Conservation (phyloP, 106 monocot species). For the Gastrodia elata region DNA sequence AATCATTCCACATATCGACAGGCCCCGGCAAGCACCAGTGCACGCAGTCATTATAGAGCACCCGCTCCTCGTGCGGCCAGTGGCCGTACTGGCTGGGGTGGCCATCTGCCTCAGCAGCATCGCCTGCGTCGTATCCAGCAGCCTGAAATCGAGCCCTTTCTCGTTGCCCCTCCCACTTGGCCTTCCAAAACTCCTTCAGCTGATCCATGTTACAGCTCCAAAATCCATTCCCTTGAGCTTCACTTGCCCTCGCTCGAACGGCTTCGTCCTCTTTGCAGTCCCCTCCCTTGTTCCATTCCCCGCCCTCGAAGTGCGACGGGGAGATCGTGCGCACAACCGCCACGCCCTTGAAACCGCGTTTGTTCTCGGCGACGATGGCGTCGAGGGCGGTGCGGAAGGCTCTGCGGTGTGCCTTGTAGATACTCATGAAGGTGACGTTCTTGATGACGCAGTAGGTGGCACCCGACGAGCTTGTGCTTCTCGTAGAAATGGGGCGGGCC, state of each 20-base stretch:
- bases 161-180: constrained; percentile 16
- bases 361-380: constrained; percentile 8
- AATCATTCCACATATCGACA: constrained; percentile 56
- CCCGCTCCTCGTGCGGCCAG: constrained; percentile 24
- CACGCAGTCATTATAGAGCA: constrained; percentile 50
- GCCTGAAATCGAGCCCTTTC: constrained; percentile 28
- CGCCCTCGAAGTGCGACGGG: constrained; percentile 37
- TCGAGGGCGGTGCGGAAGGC: constrained; percentile 35
- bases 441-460: constrained; percentile 18
- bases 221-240: constrained; percentile 16
- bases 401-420: constrained; percentile 20
- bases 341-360: constrained; percentile 9
- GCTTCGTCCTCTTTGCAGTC: constrained; percentile 28
- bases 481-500: constrained; percentile 35
- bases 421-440: constrained; percentile 14
- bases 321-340: constrained; percentile 30
- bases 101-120: constrained; percentile 49
- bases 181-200: constrained; percentile 31
- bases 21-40: constrained; percentile 78
- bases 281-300: constrained; percentile 46
- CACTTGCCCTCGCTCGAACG: constrained; percentile 15
- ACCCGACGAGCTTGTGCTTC: constrained; percentile 19
- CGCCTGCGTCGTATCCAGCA: constrained; percentile 32
- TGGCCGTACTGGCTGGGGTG: constrained; percentile 57
- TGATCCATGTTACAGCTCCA: constrained; percentile 31